Percentiles rank a stretch among this genome's conserved stretches.
Conservation (phyloP, 2,329 filamentous ascomycete species). For the Aspergillus fijiensis region DNA sequence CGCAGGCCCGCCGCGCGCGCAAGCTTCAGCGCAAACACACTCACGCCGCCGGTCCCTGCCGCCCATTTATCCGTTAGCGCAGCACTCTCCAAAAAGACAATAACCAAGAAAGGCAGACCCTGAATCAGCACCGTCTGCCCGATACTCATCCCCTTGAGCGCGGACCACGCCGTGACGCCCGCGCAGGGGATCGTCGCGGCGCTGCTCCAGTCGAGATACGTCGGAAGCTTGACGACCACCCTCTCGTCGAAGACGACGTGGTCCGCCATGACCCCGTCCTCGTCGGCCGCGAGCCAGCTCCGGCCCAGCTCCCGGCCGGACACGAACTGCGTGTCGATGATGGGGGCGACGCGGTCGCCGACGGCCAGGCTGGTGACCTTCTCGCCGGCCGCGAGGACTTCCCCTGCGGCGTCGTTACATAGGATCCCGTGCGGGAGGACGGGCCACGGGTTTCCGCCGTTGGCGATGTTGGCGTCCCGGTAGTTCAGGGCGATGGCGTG, state of each 20-base stretch:
- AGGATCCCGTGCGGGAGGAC: conserved; percentile 34
- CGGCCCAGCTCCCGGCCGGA: conserved; percentile 38
- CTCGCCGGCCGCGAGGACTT: conserved; percentile 42
- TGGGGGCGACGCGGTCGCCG: conserved; percentile 42
- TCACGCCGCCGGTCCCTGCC: conserved; percentile 40
- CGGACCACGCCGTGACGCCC: conserved; percentile 48
- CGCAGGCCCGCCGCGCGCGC: conserved; percentile 32
- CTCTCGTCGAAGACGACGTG: conserved; percentile 45
- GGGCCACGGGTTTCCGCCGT: conserved; percentile 42
- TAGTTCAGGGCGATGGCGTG: conserved; percentile 27
- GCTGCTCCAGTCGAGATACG: conserved; percentile 38
- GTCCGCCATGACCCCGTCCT: conserved; percentile 46
- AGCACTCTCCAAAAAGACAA: not conserved
- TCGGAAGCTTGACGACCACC: conserved; percentile 38
- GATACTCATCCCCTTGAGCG: conserved; percentile 41
- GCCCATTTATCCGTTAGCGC: no score
- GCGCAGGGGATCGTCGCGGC: conserved; percentile 46
- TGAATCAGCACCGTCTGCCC: conserved; percentile 48
- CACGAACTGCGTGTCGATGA: conserved; percentile 43
- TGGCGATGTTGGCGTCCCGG: conserved; percentile 28
- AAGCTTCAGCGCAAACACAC: conserved; percentile 38
- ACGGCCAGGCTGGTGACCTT: conserved; percentile 31
- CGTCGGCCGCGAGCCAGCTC: conserved; percentile 47
- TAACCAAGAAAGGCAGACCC: conserved; percentile 26
- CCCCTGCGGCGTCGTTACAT: conserved; percentile 46